Percentiles rank a stretch among this genome's conserved stretches.
Conservation (phyloP, 2,329 filamentous ascomycete species). For the Colletotrichum sp. region DNA sequence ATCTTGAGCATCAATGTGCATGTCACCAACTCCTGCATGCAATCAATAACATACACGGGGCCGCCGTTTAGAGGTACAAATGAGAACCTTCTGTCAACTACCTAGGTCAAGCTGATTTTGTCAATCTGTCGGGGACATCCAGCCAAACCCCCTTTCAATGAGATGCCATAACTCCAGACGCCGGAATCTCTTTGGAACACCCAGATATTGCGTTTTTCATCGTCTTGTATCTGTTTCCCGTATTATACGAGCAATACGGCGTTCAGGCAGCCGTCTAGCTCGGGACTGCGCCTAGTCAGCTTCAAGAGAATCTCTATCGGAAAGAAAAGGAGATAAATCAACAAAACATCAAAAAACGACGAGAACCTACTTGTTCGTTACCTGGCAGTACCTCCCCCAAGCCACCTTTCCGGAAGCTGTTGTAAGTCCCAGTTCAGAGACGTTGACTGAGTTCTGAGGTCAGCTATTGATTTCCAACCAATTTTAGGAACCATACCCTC, state of each 20-base stretch:
- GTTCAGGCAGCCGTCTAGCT: too few species aligned
- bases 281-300: too few species aligned
- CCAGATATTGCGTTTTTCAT: background rate
- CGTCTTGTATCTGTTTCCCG: background rate
- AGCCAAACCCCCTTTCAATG: background rate
- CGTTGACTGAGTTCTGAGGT: slow-evolving; percentile 66
- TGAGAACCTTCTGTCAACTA: background rate
- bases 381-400: slow-evolving; percentile 70
- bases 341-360: too few species aligned
- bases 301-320: too few species aligned
- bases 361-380: slow-evolving; percentile 39
- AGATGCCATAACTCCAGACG: slow-evolving; percentile 8
- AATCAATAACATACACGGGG: too few species aligned
- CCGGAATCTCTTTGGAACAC: background rate
- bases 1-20: background rate
- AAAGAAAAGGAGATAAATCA: too few species aligned
- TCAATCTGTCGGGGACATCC: background rate
- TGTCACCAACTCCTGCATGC: too few species aligned
- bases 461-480: background rate
- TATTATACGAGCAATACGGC: background rate
- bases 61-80: background rate
- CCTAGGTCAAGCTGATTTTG: background rate
- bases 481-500: background rate
- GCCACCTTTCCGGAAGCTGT: slow-evolving; percentile 83
- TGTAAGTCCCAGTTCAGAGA: slow-evolving; percentile 87